Conservation (phyloP, 169 alveolate species). For the Eimeria maxima region DNA sequence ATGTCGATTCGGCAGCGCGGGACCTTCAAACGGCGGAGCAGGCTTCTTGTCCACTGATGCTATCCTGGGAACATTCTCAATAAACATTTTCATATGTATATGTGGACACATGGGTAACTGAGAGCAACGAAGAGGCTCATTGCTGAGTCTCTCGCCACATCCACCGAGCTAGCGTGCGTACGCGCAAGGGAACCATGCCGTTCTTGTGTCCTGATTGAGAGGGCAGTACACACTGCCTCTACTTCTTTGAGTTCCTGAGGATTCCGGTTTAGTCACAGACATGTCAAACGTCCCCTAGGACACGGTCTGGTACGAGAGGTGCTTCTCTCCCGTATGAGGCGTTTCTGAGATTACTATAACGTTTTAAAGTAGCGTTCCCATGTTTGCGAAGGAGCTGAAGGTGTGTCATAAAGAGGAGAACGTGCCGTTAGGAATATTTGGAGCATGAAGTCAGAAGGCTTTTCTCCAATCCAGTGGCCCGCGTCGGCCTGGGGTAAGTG, state of each 20-base stretch:
- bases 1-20: slow-evolving; percentile 35
- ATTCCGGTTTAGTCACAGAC: not conserved
- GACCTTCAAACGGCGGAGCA: slow-evolving; percentile 1
- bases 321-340: not conserved
- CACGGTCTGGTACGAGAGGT: not conserved
- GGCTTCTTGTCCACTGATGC: not conserved
- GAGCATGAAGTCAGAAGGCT: slow-evolving; percentile 8
- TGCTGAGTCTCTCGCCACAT: not conserved
- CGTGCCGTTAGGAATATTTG: not conserved
- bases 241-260: not conserved
- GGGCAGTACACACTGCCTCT: not conserved
- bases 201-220: not conserved
- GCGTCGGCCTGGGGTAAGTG: not conserved
- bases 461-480: not conserved
- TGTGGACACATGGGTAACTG: not conserved
- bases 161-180: slow-evolving; percentile 30
- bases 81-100: not conserved
- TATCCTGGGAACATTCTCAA: not conserved
- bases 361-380: not conserved
- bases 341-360: not conserved
- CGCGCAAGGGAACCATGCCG: not conserved
- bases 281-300: not conserved
- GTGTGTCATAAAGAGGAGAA: not conserved
- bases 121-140: not conserved
- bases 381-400: not conserved